Conservation (phyloP, 371 early-diverging fungal species). For the Apophysomyces elegans region DNA sequence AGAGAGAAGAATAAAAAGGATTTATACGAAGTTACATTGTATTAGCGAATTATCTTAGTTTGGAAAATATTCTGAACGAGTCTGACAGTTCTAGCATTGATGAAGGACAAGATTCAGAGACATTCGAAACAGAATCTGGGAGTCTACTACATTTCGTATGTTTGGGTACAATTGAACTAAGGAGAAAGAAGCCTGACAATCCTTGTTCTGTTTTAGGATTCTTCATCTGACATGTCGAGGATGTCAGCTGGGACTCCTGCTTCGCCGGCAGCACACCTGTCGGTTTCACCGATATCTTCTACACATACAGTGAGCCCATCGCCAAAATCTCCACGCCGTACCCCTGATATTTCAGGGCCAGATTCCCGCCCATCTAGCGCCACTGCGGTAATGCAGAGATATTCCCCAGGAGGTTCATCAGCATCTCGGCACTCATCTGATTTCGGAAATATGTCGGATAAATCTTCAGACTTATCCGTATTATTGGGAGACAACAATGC, state of each 20-base stretch:
- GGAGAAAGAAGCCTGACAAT: neutral
- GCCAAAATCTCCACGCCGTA: constrained; percentile 22
- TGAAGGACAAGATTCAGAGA: constrained; percentile 40
- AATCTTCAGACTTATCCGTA: constrained; percentile 23
- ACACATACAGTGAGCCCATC: constrained; percentile 10
- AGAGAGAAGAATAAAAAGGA: neutral
- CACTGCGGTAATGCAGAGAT: constrained; percentile 11
- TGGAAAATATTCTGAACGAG: constrained; percentile 61
- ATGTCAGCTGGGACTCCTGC: constrained; percentile 30
- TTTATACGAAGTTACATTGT: neutral
- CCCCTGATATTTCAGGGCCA: neutral
- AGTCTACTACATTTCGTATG: constrained; percentile 40
- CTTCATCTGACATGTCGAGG: constrained; percentile 45
- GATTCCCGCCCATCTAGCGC: constrained; percentile 9
- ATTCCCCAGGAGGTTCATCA: constrained; percentile 23
- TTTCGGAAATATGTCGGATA: constrained; percentile 21
- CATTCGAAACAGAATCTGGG: constrained; percentile 46
- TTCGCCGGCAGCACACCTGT: constrained; percentile 21
- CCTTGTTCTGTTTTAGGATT: constrained; percentile 29
- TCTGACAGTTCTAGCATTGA: constrained; percentile 44
- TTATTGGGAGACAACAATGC: constrained; percentile 13
- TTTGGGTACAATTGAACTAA: neutral
- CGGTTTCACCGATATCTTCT: constrained; percentile 18
- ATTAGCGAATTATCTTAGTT: constrained; percentile 50
- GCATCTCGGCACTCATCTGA: constrained; percentile 34